These are phyloP conservation scores for Sparassis latifolia DNA, from an alignment of 1,284 basidiomycete species.

Conservation along the genomic window DNA sequence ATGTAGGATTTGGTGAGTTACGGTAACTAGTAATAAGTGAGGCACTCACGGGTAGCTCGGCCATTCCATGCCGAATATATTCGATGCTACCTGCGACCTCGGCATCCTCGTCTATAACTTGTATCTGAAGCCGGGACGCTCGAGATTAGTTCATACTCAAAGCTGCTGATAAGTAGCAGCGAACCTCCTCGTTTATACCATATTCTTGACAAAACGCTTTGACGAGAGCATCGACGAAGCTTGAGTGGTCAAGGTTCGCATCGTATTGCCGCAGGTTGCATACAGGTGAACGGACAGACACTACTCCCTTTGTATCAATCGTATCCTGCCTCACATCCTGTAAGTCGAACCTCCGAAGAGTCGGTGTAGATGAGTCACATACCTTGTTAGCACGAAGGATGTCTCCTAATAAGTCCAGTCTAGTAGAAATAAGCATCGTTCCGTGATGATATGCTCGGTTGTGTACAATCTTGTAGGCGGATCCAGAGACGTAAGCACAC, in stretches of 20 bases:
- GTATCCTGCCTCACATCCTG: constrained; percentile 41
- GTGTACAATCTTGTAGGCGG: constrained; percentile 94
- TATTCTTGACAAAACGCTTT: constrained; percentile 69
- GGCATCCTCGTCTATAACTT: constrained; percentile 35
- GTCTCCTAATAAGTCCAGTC: constrained; percentile 65
- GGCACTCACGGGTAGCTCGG: constrained; percentile 59
- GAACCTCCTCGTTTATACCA: constrained; percentile 38
- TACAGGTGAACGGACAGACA: constrained; percentile 90
- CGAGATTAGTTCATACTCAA: not conserved
- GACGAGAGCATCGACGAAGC: constrained; percentile 70
- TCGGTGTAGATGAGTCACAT: not conserved
- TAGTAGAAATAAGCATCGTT: constrained; percentile 94
- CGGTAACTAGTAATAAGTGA: not conserved
- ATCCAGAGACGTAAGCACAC: constrained; percentile 79
- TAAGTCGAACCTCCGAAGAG: constrained; percentile 3
- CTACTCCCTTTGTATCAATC: constrained; percentile 82
- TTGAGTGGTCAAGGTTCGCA: constrained; percentile 52
- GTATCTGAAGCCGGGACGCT: constrained; percentile 18
- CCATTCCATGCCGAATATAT: constrained; percentile 61
- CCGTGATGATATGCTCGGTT: constrained; percentile 96
- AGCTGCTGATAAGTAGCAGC: not conserved
- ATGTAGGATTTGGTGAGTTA: not conserved
- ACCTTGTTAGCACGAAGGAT: constrained; percentile 73
- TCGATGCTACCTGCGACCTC: constrained; percentile 38
- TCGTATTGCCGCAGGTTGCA: constrained; percentile 70